Conservation (phyloP, 495 filamentous ascomycete genomes). For the Cercophora scortea region DNA sequence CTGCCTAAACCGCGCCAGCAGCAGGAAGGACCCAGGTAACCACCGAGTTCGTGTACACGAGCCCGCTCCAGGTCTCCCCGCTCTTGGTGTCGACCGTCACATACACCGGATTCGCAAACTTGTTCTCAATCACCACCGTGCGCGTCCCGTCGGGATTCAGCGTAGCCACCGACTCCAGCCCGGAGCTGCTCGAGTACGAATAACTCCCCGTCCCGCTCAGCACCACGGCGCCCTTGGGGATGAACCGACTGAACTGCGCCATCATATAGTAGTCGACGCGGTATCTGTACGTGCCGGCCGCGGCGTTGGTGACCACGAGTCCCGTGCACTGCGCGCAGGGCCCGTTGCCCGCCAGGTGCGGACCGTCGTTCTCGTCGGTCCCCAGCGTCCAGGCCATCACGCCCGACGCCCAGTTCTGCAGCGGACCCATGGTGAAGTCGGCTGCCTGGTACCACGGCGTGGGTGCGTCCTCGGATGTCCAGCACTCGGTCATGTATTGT, state of each 20-base stretch:
- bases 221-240: conserved; percentile 41
- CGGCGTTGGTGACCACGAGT: conserved; percentile 37
- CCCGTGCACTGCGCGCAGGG: conserved; percentile 41
- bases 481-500: conserved; percentile 57
- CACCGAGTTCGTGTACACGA: conserved; percentile 36
- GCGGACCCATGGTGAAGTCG: conserved; percentile 47
- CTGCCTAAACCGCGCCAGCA: neutral
- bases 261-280: conserved; percentile 49
- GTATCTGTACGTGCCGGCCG: conserved; percentile 33
- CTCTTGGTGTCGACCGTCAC: conserved; percentile 33
- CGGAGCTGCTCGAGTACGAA: conserved; percentile 30
- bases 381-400: conserved; percentile 48
- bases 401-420: conserved; percentile 49
- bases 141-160: conserved; percentile 45
- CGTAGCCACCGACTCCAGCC: conserved; percentile 41
- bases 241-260: conserved; percentile 51
- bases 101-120: conserved; percentile 41
- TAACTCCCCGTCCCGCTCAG: conserved; percentile 40
- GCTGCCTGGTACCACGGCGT: conserved; percentile 43
- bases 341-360: conserved; percentile 41
- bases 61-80: conserved; percentile 46
- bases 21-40: conserved; percentile 46
- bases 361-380: conserved; percentile 42
- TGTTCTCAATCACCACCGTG: conserved; percentile 48
- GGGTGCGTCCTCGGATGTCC: conserved; percentile 35